phyloP scores from a whole-genome alignment of 1,284 basidiomycete genomes.

The Golubevia pallescens region DNA sequence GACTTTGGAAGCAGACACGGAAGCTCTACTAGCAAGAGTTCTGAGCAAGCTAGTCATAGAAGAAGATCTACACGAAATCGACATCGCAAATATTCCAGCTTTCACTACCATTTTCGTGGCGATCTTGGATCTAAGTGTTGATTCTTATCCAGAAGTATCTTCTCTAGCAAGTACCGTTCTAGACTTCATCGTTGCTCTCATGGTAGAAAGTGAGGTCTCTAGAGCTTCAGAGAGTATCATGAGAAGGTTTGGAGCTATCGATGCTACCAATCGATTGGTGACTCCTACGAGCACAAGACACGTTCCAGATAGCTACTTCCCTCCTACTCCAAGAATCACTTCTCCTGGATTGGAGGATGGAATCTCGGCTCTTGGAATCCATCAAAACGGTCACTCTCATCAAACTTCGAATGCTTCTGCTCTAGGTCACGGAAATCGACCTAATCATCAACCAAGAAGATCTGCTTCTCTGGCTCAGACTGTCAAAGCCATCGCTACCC shows the following conservation, averaged over 20 bases:
- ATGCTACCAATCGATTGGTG: slow-evolving; percentile 30
- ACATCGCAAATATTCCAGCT: slow-evolving; percentile 78
- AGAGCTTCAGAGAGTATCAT: slow-evolving; percentile 66
- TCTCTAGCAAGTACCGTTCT: slow-evolving; percentile 87
- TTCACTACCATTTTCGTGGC: slow-evolving; percentile 92
- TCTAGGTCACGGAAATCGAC: slow-evolving; percentile 1
- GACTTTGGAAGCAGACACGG: slow-evolving; percentile 53
- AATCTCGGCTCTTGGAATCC: slow-evolving; percentile 66
- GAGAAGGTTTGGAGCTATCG: slow-evolving; percentile 72
- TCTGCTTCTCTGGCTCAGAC: slow-evolving; percentile 41
- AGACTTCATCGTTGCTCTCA: slow-evolving; percentile 87
- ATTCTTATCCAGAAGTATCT: slow-evolving; percentile 90
- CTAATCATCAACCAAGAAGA: slow-evolving; percentile 3
- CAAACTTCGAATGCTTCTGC: slow-evolving; percentile 5
- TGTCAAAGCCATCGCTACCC: slow-evolving; percentile 45
- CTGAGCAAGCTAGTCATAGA: slow-evolving; percentile 74
- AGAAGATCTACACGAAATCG: slow-evolving; percentile 75
- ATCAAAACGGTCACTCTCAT: slow-evolving; percentile 14
- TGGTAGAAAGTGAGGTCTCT: slow-evolving; percentile 85
- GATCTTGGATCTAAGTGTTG: slow-evolving; percentile 87
- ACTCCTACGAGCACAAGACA: slow-evolving; percentile 52
- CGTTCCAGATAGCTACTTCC: slow-evolving; percentile 65
- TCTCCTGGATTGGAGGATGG: slow-evolving; percentile 62
- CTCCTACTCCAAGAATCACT: slow-evolving; percentile 62
- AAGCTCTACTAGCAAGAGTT: slow-evolving; percentile 75